These are phyloP conservation scores for Talaromyces sp. DNA, from an alignment of 2,329 filamentous ascomycete genomes.

Conservation along the genomic window DNA sequence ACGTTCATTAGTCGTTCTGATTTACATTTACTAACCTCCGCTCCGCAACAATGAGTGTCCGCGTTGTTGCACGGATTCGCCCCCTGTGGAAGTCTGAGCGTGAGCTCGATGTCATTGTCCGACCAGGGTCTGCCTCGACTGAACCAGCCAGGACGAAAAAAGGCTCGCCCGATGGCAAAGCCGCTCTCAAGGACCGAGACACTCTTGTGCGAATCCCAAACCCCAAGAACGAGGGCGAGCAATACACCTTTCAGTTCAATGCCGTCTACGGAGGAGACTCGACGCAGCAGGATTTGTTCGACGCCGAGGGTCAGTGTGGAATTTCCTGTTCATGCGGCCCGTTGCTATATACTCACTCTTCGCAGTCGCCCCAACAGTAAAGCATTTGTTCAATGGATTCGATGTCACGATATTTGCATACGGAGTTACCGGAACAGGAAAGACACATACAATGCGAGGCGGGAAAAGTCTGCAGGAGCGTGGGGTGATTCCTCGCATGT, in stretches of 20 bases:
- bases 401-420: constrained; percentile 90
- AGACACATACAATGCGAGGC: constrained; percentile 94
- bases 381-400: constrained; percentile 78
- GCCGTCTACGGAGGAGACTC: constrained; percentile 77
- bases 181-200: constrained; percentile 46
- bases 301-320: constrained; percentile 67
- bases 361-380: constrained; percentile 79
- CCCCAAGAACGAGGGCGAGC: constrained; percentile 84
- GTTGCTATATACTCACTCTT: not conserved
- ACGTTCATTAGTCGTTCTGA: not conserved
- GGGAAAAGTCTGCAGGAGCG: constrained; percentile 79
- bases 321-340: not conserved
- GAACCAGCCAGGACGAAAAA: constrained; percentile 20
- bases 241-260: constrained; percentile 93
- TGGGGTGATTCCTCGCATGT: constrained; percentile 77
- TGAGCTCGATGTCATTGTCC: constrained; percentile 82
- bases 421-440: constrained; percentile 86
- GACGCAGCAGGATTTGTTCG: constrained; percentile 81
- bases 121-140: constrained; percentile 42
- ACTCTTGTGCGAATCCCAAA: constrained; percentile 82
- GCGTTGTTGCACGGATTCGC: constrained; percentile 85
- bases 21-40: not conserved
- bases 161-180: constrained; percentile 18
- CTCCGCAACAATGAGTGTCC: constrained; percentile 48
- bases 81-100: constrained; percentile 80